A percentile compares a stretch with the other conserved stretches of the same genome.
These are phyloP conservation scores for Vigna reflexopilosa DNA, from an alignment of 306 rosid species.

Conservation along the genomic window DNA sequence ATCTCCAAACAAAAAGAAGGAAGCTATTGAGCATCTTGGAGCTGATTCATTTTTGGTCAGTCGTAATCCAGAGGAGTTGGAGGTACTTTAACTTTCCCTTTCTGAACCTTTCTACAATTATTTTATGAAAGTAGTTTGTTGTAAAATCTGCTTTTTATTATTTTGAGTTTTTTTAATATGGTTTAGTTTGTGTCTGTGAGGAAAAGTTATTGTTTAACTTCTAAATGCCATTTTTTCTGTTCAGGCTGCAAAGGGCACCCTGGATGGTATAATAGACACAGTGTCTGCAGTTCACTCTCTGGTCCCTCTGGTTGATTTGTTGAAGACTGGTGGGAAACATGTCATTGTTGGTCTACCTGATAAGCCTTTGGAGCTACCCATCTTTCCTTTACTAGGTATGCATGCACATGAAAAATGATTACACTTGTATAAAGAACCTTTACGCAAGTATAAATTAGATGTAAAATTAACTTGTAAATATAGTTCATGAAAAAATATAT, in stretches of 20 bases:
- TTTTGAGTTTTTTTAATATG: too few species aligned
- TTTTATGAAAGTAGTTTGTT: too few species aligned
- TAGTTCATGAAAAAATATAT: too few species aligned
- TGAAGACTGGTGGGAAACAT: constrained; percentile 51
- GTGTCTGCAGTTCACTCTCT: constrained; percentile 49
- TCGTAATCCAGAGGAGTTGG: constrained; percentile 45
- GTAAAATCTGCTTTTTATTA: neutral
- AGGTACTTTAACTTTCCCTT: constrained; percentile 12
- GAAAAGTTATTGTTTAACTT: neutral
- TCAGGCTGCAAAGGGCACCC: constrained; percentile 46
- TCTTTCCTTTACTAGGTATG: constrained; percentile 43
- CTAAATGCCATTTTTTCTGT: neutral
- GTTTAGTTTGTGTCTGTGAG: too few species aligned
- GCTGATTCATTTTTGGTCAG: constrained; percentile 52
- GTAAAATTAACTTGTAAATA: too few species aligned
- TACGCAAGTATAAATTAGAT: too few species aligned
- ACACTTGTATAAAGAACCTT: neutral
- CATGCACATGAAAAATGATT: neutral
- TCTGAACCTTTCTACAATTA: too few species aligned
- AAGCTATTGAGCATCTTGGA: constrained; percentile 45
- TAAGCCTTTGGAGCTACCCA: constrained; percentile 44
- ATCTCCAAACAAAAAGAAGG: constrained; percentile 45
- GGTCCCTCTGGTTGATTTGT: constrained; percentile 36
- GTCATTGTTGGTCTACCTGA: constrained; percentile 50
- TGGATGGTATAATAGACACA: constrained; percentile 58